Base-by-base conservation (phyloP, 495 filamentous ascomycete species). In the Aspergillus nanangensis region DNA sequence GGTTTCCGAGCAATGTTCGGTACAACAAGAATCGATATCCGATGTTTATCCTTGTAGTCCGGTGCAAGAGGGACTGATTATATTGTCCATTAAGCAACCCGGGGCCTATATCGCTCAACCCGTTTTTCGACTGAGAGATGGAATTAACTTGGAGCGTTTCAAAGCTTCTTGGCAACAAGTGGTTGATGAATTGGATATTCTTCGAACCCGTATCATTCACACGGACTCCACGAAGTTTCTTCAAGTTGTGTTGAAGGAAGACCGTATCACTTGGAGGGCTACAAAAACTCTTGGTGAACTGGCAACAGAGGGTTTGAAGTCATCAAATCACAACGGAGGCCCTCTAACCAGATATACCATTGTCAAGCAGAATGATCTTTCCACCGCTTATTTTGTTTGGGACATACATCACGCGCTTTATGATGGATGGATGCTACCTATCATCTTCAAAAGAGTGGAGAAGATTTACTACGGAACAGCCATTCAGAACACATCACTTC, bases 1-100 rank as follows among this genome's bases (percentile, higher is more conserved):
- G 17, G 57, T 76, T 10, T 58, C 64, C 10, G 58, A 56, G 2
- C 66, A 66, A 29, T 83, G 77, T 38, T 19, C 39, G 5, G 48
- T 82, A 8, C 39, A 60, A 1, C 57, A 58, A 9, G 60, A 72
- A 0, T 44, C 60, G 0, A 67, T 86, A 9, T 22, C 38, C 0
- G 74, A 89, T 57, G 58, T 82, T 0, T 88, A 86, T 47, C 83
- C 84, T 5, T 87, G 83, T 66, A 86, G 79, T 4, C 75, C 85
- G 9, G 63, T 87, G 1, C 86, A 90, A 59, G 85, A 86, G 51
- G 83, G 81, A 2, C 69, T 88, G 14, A 67, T 87, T 59, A 78
- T 80, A 1, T 58, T 84, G 2, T 84, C 84, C 0, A 63, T 70
- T 33, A 75, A 76, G 44, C 69, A 76, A 8, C 45, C 56, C 9